phyloP scores from a whole-genome alignment of 2,329 filamentous ascomycete species.

The Didymellaceae sp. region DNA sequence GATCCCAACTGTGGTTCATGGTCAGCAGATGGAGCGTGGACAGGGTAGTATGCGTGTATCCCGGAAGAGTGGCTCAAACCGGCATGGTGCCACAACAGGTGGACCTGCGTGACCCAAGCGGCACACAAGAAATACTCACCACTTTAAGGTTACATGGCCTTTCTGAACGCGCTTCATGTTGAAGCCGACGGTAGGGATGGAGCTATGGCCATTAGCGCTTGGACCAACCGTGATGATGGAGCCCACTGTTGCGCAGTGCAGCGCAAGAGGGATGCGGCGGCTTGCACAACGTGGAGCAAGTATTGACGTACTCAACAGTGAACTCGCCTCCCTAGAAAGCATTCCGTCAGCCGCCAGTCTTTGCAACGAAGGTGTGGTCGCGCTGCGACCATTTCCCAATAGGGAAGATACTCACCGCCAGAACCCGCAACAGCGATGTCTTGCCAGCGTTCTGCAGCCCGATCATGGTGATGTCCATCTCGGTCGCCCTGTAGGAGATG shows the following conservation, averaged over 20 bases:
- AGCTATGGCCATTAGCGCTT: conserved; percentile 66
- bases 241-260: conserved; percentile 40
- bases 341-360: conserved; percentile 36
- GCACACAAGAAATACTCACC: conserved; percentile 59
- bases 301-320: conserved; percentile 86
- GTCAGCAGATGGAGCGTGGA: conserved; percentile 45
- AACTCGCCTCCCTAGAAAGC: conserved; percentile 87
- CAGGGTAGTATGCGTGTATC: conserved; percentile 39
- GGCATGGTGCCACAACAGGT: conserved; percentile 47
- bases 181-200: conserved; percentile 97
- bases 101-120: conserved; percentile 45
- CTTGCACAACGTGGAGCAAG: conserved; percentile 32
- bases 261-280: conserved; percentile 34
- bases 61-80: conserved; percentile 39
- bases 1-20: conserved; percentile 75
- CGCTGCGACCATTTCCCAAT: conserved; percentile 41
- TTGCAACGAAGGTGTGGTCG: conserved; percentile 28
- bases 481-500: conserved; percentile 75
- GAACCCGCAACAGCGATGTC: conserved; percentile 89
- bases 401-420: conserved; percentile 76
- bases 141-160: conserved; percentile 97
- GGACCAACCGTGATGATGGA: conserved; percentile 34
- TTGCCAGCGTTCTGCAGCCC: conserved; percentile 98
- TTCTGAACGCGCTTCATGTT: conserved; percentile 99
- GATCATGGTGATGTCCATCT: conserved; percentile 99